Evolutionary conservation across 2,329 filamentous ascomycete genomes (phyloP), one percentile per base, ranked within the genome.

Genomic region (Stachybotrys chlorohalonatus): DNA sequence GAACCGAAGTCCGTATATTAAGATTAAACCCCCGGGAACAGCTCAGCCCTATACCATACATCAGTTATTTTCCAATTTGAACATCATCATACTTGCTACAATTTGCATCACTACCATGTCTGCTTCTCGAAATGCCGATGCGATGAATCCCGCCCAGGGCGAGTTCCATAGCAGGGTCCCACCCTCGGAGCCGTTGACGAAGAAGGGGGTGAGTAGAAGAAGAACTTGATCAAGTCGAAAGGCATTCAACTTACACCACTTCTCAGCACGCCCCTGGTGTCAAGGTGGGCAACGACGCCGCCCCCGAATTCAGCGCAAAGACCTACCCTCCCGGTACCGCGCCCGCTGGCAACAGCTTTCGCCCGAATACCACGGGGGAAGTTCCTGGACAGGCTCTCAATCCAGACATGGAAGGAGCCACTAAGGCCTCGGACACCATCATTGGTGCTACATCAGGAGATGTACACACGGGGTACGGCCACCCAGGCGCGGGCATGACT

Each of bases 281-380:
- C 60, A 77, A 81, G 57, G 77, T 82, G 55, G 80, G 80, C 62
- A 81, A 83, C 60, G 83, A 86, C 53, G 71, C 72, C 30, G 64
- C 70, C 11, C 82, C 82, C 17, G 85, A 87, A 63, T 90, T 87
- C 73, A 73, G 79, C 62, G 79, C 81, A 30, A 60, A 90, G 66
- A 78, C 76, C 1, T 70, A 83, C 42, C 77, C 84, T 0, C 70
- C 85, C 0, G 87, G 87, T 56, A 80, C 81, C 4, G 86, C 87
- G 0, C 87, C 87, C 3, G 56, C 56, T 13, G 65, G 73, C 52
- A 52, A 66, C 53, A 71, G 68, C 9, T 75, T 71, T 64, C 60
- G 68, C 47, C 75, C 77, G 11, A 68, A 73, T 51, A 62, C 72
- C 1, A 56, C 63, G 15, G 57, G 58, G 36, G 70, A 74, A 47